Evolutionary conservation across 148 eudicot species (phyloP).

Genomic region (Fagopyrum homotropicum): DNA sequence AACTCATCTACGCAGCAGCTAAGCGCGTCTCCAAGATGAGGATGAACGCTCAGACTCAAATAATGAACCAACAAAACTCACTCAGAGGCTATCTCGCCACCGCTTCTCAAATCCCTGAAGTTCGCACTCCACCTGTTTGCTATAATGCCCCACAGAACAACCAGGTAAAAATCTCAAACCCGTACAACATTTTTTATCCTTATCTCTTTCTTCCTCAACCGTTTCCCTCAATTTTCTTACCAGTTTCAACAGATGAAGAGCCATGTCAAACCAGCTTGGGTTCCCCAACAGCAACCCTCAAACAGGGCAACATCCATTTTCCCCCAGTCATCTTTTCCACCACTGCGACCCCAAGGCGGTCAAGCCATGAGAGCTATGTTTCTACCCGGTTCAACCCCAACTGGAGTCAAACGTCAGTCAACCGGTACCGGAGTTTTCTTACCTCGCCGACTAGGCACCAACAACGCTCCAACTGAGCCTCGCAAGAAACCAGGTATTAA

Average conservation of each 20-base stretch:
- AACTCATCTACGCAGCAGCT: conserved; percentile 46
- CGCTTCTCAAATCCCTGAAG: conserved; percentile 5
- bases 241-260: conserved; percentile 28
- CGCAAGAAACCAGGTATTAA: conserved; percentile 49
- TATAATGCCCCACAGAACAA: conserved; percentile 4
- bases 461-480: conserved; percentile 18
- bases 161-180: not conserved
- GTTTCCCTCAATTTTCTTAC: not conserved
- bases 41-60: conserved; percentile 31
- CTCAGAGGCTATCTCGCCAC: conserved; percentile 14
- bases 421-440: conserved; percentile 81
- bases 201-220: not conserved
- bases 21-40: conserved; percentile 46
- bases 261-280: conserved; percentile 17
- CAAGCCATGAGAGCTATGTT: conserved; percentile 16
- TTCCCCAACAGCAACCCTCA: conserved; percentile 12
- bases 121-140: conserved; percentile 12
- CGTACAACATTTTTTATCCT: not conserved
- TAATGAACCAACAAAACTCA: conserved; percentile 15
- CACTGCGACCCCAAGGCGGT: conserved; percentile 17
- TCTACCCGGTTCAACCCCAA: conserved; percentile 19
- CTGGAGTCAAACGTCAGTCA: conserved; percentile 35
- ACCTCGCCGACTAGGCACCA: conserved; percentile 40
- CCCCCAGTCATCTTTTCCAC: conserved; percentile 45
- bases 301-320: conserved; percentile 11